A percentile compares a stretch with the other conserved stretches of the same genome.
phyloP scores from a whole-genome alignment of 2,329 filamentous ascomycete genomes.

The Phialocephala sp. region DNA sequence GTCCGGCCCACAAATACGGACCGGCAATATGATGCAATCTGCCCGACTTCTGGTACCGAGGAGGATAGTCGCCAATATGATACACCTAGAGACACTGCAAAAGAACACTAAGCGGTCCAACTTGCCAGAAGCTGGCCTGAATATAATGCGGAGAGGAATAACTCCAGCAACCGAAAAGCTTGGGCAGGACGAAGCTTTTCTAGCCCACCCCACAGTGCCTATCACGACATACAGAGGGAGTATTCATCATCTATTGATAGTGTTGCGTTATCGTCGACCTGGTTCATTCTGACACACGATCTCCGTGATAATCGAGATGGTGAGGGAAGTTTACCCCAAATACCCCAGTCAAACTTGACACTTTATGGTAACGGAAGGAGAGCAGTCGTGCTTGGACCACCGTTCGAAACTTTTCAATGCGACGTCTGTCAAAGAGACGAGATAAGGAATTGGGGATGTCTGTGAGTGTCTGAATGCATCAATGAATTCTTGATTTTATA shows the following conservation, averaged over 20 bases:
- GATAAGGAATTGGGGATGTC: background rate
- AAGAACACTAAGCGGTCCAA: background rate
- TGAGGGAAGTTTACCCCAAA: conserved; percentile 1
- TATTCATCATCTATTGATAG: background rate
- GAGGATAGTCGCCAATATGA: background rate
- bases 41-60: background rate
- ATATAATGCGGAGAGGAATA: conserved; percentile 1
- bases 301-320: conserved; percentile 9
- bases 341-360: background rate
- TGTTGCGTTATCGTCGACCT: conserved; percentile 5
- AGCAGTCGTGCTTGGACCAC: background rate
- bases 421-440: background rate
- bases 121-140: conserved; percentile 8
- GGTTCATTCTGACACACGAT: background rate
- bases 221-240: background rate
- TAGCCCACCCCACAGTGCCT: background rate
- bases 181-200: conserved; percentile 9
- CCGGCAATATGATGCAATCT: conserved; percentile 2
- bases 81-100: background rate
- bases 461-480: background rate
- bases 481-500: no score
- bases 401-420: background rate
- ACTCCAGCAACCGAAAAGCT: background rate
- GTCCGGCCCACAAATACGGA: background rate
- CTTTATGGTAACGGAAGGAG: background rate